Base-by-base conservation (phyloP, 2,329 filamentous ascomycete genomes). In the Sporothrix inflata region DNA sequence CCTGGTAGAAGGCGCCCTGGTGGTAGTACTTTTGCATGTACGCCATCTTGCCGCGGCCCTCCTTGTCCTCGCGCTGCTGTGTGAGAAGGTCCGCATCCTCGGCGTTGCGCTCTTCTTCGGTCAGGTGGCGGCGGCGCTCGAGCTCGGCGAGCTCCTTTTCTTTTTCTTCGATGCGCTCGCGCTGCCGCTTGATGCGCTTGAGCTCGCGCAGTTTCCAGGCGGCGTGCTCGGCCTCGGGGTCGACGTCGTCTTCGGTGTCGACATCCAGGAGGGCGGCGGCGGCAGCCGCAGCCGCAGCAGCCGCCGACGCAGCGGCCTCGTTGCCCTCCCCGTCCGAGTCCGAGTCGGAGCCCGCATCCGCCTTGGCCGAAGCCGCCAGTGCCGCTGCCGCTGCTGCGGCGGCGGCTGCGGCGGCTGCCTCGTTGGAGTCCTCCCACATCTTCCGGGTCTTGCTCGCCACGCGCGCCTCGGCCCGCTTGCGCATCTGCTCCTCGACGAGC, bases 11-110 rank as follows among this genome's bases (percentile, higher is more conserved):
- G 19, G 96, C 96, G 66, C 96, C 96, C 83, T 94, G 95, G 85
- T 99, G 96, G 82, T 93, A 94, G 83, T 98, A 99, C 79, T 94
- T 94, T 79, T 98, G 94, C 92, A 98, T 93, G 80, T 90, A 98
- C 1, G 88, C 88, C 86, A 96, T 93, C 82, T 95, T 92, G 70
- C 94, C 94, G 74, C 91, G 91, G 68, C 85, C 82, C 74, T 92
- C 90, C 77, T 93, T 92, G 75, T 97, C 94, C 74, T 92, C 92
- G 76, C 91, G 89, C 81, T 98, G 95, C 75, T 87, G 85, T 0
- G 90, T 90, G 21, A 98, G 83, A 80, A 89, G 93, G 68, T 87
- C 92, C 57, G 90, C 88, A 80, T 99, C 96, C 80, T 99, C 96
- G 72, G 89, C 91, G 72, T 91, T 89, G 65, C 96, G 89, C 82